phyloP scores from a whole-genome alignment of 2,329 filamentous ascomycete species.

The Pseudopithomyces maydicus region DNA sequence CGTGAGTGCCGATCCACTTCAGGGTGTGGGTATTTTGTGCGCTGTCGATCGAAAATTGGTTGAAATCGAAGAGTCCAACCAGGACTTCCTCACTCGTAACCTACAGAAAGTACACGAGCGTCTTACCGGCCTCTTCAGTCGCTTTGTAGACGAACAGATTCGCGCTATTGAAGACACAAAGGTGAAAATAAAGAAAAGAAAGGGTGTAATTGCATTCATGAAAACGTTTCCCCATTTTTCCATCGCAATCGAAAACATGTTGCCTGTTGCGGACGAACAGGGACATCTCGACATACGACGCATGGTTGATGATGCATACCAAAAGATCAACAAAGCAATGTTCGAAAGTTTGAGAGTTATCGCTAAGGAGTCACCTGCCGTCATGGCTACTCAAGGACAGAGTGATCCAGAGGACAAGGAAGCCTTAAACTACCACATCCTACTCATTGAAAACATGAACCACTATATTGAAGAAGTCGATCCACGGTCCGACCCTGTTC shows the following conservation, averaged over 20 bases:
- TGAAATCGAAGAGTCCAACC: slow-evolving; percentile 85
- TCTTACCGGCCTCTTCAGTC: slow-evolving; percentile 76
- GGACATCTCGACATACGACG: slow-evolving; percentile 69
- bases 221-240: slow-evolving; percentile 89
- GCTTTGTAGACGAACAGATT: slow-evolving; percentile 93
- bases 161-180: slow-evolving; percentile 97
- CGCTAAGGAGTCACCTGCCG: slow-evolving; percentile 69
- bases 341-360: slow-evolving; percentile 97
- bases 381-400: slow-evolving; percentile 58
- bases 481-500: slow-evolving; percentile 70
- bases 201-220: slow-evolving; percentile 94
- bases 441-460: slow-evolving; percentile 98
- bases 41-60: slow-evolving; percentile 78
- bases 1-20: slow-evolving; percentile 79
- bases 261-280: slow-evolving; percentile 60
- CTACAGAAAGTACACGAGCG: slow-evolving; percentile 79
- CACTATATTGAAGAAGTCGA: slow-evolving; percentile 94
- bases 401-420: slow-evolving; percentile 88
- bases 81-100: slow-evolving; percentile 83
- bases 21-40: slow-evolving; percentile 86
- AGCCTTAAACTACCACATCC: slow-evolving; percentile 93
- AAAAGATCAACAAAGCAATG: slow-evolving; percentile 90
- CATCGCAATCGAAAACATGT: slow-evolving; percentile 82
- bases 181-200: slow-evolving; percentile 98
- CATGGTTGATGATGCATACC: slow-evolving; percentile 85